Conservation (phyloP, 306 rosid species). For the Cucurbita moschata region DNA sequence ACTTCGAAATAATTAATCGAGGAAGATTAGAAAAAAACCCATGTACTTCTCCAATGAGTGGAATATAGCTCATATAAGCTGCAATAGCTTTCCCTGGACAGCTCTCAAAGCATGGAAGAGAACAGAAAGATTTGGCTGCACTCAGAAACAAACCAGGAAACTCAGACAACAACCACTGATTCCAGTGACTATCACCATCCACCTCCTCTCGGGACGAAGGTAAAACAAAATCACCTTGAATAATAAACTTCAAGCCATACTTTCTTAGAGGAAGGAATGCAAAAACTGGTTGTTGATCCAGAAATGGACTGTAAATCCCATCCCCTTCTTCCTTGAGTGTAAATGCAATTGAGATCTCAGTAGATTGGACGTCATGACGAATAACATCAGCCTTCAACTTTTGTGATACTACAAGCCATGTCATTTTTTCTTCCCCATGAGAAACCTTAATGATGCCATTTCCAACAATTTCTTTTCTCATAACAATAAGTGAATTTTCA, state of each 20-base stretch:
- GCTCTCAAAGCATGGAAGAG: constrained; percentile 57
- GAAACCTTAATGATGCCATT: constrained; percentile 69
- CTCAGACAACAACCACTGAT: constrained; percentile 84
- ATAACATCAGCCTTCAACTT: constrained; percentile 43
- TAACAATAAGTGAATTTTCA: constrained; percentile 47
- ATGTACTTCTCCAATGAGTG: constrained; percentile 85
- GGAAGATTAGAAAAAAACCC: constrained; percentile 91
- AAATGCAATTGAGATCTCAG: constrained; percentile 87
- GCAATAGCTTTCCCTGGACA: constrained; percentile 78
- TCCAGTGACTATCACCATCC: constrained; percentile 93
- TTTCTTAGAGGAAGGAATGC: constrained; percentile 89
- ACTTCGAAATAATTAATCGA: constrained; percentile 50
- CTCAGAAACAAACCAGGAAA: constrained; percentile 74
- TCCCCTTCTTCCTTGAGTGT: constrained; percentile 50
- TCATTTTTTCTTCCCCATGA: constrained; percentile 64
- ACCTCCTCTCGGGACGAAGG: constrained; percentile 99
- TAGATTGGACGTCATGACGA: constrained; percentile 46
- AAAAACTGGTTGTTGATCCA: constrained; percentile 76
- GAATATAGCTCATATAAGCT: constrained; percentile 82
- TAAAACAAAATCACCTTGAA: constrained; percentile 94
- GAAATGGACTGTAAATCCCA: constrained; percentile 40
- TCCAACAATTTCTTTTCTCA: constrained; percentile 69
- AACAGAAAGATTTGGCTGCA: constrained; percentile 62
- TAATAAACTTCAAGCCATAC: constrained; percentile 78
- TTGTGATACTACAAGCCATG: constrained; percentile 77